A percentile compares a stretch with the other conserved stretches of the same genome.
Evolutionary conservation across 2,329 filamentous ascomycete species (phyloP).

Genomic region (Beauveria sp.): DNA sequence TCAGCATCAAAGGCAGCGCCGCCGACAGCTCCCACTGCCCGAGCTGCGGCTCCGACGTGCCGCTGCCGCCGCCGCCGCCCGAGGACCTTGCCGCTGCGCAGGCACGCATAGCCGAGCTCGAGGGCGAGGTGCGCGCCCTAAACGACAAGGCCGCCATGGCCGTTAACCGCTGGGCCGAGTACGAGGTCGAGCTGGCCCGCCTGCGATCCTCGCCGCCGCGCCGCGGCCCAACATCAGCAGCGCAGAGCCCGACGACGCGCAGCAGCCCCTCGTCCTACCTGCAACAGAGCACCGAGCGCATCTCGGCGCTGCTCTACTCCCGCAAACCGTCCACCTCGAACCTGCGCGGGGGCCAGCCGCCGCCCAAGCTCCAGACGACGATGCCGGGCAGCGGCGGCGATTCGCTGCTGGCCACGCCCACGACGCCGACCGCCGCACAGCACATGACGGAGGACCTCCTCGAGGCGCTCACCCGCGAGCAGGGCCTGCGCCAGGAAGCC

Average conservation of each 20-base stretch:
- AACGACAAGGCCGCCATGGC: slow-evolving; percentile 62
- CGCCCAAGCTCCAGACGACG: slow-evolving; percentile 16
- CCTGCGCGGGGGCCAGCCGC: slow-evolving; percentile 19
- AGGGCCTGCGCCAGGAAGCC: slow-evolving; percentile 57
- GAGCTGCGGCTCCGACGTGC: slow-evolving; percentile 39
- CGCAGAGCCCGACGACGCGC: slow-evolving; percentile 21
- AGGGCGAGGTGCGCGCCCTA: slow-evolving; percentile 61
- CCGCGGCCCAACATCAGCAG: neutral
- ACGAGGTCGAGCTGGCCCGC: slow-evolving; percentile 66
- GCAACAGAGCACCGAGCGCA: slow-evolving; percentile 34
- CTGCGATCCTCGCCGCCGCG: slow-evolving; percentile 37
- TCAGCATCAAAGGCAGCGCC: slow-evolving; percentile 19
- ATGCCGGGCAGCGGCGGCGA: slow-evolving; percentile 3
- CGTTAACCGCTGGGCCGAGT: slow-evolving; percentile 64
- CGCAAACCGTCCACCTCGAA: slow-evolving; percentile 40
- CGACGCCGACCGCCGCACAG: slow-evolving; percentile 10
- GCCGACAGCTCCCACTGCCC: slow-evolving; percentile 36
- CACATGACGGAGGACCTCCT: slow-evolving; percentile 44
- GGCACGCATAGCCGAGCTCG: slow-evolving; percentile 58
- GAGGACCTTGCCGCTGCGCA: slow-evolving; percentile 45
- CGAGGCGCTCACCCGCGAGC: slow-evolving; percentile 58
- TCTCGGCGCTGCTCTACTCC: slow-evolving; percentile 38
- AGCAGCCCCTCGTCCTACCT: slow-evolving; percentile 33
- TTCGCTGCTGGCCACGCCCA: slow-evolving; percentile 14
- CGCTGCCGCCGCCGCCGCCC: slow-evolving; percentile 19